These are phyloP conservation scores for Teunomyces aglyptinius DNA, from an alignment of 805 yeast genomes.

Conservation along the genomic window DNA sequence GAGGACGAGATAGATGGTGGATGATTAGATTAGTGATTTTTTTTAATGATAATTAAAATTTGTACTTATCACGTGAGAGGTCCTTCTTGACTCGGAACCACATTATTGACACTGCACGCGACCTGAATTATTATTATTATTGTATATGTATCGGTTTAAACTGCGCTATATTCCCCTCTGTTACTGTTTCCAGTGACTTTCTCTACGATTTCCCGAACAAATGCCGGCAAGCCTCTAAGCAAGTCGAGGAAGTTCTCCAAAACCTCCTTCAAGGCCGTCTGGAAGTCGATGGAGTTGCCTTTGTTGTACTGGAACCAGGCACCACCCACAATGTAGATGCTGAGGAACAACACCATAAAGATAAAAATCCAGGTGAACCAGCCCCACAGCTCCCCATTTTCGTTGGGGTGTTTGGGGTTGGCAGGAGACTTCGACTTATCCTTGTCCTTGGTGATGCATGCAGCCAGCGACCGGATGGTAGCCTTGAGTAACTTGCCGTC, in stretches of 20 bases:
- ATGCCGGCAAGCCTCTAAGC: conserved; percentile 58
- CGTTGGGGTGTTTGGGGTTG: conserved; percentile 19
- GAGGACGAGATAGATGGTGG: not conserved
- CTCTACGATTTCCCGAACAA: conserved; percentile 63
- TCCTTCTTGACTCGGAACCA: not conserved
- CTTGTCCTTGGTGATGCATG: conserved; percentile 36
- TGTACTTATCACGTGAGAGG: conserved; percentile 1
- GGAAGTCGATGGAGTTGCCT: conserved; percentile 67
- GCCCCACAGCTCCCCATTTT: conserved; percentile 61
- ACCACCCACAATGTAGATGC: conserved; percentile 68
- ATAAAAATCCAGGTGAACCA: conserved; percentile 82
- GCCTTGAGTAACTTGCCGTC: conserved; percentile 31
- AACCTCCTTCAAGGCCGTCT: conserved; percentile 71
- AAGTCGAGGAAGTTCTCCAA: conserved; percentile 64
- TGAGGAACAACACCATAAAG: conserved; percentile 63
- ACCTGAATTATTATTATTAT: too few relatives aligned
- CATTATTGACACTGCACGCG: not conserved
- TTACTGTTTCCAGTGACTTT: conserved; percentile 60
- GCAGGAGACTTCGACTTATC: conserved; percentile 26
- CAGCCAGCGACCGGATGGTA: conserved; percentile 34
- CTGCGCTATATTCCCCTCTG: conserved; percentile 94
- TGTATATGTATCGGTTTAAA: conserved; percentile 38
- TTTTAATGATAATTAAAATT: not conserved
- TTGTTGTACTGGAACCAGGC: conserved; percentile 76
- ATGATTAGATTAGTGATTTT: too few relatives aligned